Base-by-base conservation (phyloP, 805 yeast species). In the Pichia sporocuriosa region DNA sequence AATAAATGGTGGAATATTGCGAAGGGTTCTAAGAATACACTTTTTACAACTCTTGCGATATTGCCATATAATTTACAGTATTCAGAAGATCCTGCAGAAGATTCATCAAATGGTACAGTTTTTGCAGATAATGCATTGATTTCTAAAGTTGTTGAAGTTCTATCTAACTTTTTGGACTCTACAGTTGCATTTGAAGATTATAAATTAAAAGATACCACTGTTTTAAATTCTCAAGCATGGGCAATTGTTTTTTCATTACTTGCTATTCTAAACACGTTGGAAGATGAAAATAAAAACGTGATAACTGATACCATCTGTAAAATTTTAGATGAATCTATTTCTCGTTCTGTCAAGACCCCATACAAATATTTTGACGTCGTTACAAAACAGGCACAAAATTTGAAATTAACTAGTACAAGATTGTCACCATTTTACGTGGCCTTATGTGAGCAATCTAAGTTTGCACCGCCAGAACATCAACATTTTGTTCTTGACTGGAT, bases 1-100 rank as follows among this genome's bases (percentile, higher is more conserved):
- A 69, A 78, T 25, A 84, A 80, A 59, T 89, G 96, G 96, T 88
- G 93, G 88, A 81, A 75, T 55, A 36, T 47, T 15, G 64, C 72
- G 22, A 45, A 69, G 2, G 67, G 65, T 6, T 54, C 62, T 1
- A 65, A 66, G 15, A 68, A 70, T 42, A 79, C 95, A 0, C 64
- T 84, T 34, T 87, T 86, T 59, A 78, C 89, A 0, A 73, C 77
- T 6, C 63, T 87, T 42, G 52, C 84, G 23, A 74, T 75, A 54
- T 61, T 85, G 29, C 74, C 67, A 2, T 44, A 52, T 32, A 46
- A 53, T 25, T 39, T 60, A 21, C 46, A 45, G 30, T 42, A 39
- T n/a, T n/a, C n/a, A n/a, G n/a, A n/a, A n/a, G n/a, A n/a, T n/a
- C n/a, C n/a, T n/a, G n/a, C n/a, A n/a, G n/a, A n/a, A n/a, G n/a